These are phyloP conservation scores for Penicillium lividum DNA, from an alignment of 495 filamentous ascomycete genomes.

Conservation along the genomic window DNA sequence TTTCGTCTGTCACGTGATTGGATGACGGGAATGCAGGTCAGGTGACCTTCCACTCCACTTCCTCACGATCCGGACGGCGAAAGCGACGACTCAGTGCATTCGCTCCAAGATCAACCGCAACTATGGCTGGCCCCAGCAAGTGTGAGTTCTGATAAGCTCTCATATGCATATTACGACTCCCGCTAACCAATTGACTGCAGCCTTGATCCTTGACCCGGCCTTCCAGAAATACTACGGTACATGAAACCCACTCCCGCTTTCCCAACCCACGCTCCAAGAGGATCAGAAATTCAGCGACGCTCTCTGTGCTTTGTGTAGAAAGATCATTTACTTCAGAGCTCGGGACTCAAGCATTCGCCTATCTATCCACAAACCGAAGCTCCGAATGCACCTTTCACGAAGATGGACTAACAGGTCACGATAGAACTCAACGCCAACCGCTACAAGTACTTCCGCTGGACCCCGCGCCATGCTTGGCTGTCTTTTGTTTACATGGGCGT, in stretches of 20 bases:
- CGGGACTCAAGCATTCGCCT: not conserved
- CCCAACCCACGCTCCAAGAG: slow-evolving; percentile 1
- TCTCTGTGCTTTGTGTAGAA: not conserved
- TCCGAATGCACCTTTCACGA: not conserved
- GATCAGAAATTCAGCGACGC: not conserved
- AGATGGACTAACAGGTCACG: slow-evolving; percentile 21
- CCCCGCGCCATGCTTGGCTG: slow-evolving; percentile 73
- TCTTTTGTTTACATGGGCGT: slow-evolving; percentile 70
- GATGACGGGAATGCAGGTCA: not conserved
- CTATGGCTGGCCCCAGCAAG: slow-evolving; percentile 53
- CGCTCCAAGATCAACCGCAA: slow-evolving; percentile 26
- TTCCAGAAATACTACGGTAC: slow-evolving; percentile 74
- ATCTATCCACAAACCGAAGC: not conserved
- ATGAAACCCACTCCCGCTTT: slow-evolving; percentile 20
- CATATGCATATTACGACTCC: not conserved
- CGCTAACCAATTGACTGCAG: slow-evolving; percentile 31
- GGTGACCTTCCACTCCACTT: slow-evolving; percentile 8
- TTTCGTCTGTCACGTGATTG: slow-evolving; percentile 1
- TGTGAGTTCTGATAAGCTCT: slow-evolving; percentile 29
- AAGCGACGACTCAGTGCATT: slow-evolving; percentile 5
- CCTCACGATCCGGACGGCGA: slow-evolving; percentile 9
- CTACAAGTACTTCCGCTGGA: slow-evolving; percentile 96
- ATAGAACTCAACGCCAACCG: slow-evolving; percentile 83
- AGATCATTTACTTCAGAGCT: not conserved
- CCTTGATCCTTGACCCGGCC: slow-evolving; percentile 73